Percentiles rank a stretch among this genome's conserved stretches.
phyloP scores from a whole-genome alignment of 352 stramenopile genomes.

The Phytophthora litchii region DNA sequence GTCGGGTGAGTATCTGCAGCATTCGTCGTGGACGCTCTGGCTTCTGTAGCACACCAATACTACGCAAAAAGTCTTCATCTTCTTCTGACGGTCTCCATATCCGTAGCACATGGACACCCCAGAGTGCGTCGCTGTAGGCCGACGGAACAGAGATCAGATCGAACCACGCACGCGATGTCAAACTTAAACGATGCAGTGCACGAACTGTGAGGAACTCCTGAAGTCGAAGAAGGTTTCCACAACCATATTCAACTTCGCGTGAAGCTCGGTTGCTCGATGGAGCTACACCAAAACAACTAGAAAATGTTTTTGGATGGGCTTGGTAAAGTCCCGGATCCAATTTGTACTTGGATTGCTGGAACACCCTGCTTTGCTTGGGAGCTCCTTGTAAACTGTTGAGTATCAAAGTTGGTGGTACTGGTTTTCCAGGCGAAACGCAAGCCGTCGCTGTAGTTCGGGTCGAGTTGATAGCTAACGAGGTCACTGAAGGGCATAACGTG shows the following conservation, averaged over 20 bases:
- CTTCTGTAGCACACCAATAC: slow-evolving; percentile 49
- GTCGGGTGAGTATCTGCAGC: slow-evolving; percentile 56
- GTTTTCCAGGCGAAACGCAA: slow-evolving; percentile 8
- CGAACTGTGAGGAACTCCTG: slow-evolving; percentile 53
- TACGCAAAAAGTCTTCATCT: slow-evolving; percentile 43
- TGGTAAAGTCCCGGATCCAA: slow-evolving; percentile 53
- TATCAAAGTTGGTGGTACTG: slow-evolving; percentile 10
- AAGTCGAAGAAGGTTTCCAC: slow-evolving; percentile 49
- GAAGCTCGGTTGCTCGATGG: slow-evolving; percentile 22
- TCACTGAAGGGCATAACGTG: slow-evolving; percentile 18
- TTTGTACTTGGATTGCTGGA: slow-evolving; percentile 52
- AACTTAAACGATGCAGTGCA: slow-evolving; percentile 48
- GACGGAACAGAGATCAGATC: slow-evolving; percentile 48
- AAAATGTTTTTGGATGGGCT: slow-evolving; percentile 35
- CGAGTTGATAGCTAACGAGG: slow-evolving; percentile 15
- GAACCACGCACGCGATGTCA: slow-evolving; percentile 54
- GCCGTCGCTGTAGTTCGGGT: background rate
- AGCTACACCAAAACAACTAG: slow-evolving; percentile 34
- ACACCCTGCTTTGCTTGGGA: slow-evolving; percentile 32
- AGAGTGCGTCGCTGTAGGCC: slow-evolving; percentile 45
- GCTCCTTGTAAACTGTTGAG: slow-evolving; percentile 12
- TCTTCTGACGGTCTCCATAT: slow-evolving; percentile 44
- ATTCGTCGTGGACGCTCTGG: slow-evolving; percentile 49
- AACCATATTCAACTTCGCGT: slow-evolving; percentile 18
- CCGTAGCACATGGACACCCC: slow-evolving; percentile 51